Evolutionary conservation across 169 alveolate species (phyloP).

Genomic region (Plasmodium gonderi): DNA sequence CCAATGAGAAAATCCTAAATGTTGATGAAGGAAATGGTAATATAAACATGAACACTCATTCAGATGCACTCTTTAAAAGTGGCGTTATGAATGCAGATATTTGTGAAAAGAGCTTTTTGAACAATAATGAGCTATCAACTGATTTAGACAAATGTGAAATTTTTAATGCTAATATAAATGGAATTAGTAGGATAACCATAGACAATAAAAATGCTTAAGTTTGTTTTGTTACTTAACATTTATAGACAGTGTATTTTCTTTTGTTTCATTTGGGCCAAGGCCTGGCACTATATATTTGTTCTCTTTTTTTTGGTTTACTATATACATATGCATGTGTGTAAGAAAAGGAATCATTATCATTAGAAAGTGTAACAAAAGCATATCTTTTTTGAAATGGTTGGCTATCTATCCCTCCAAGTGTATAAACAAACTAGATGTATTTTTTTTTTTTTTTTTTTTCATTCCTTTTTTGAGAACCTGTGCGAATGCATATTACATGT

Average conservation of each 20-base stretch:
- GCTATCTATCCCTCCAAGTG: too few species aligned
- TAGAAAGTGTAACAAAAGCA: too few species aligned
- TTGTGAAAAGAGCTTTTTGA: neutral
- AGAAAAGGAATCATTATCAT: too few species aligned
- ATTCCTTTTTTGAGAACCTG: too few species aligned
- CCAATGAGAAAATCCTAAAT: neutral
- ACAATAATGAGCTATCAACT: constrained; percentile 16
- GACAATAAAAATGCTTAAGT: constrained; percentile 28
- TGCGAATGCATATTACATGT: too few species aligned
- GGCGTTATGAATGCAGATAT: neutral
- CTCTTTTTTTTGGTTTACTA: too few species aligned
- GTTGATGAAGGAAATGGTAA: neutral
- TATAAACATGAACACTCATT: neutral
- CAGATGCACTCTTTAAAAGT: neutral
- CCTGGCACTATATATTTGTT: too few species aligned
- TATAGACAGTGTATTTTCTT: neutral
- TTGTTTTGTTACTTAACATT: neutral
- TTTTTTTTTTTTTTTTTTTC: too few species aligned
- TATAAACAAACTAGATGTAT: too few species aligned
- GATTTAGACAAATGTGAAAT: constrained; percentile 65
- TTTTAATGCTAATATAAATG: constrained; percentile 68
- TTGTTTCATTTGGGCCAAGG: neutral
- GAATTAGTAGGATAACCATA: constrained; percentile 63
- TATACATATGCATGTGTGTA: too few species aligned
- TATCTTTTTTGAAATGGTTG: too few species aligned